Percentiles rank a stretch among this genome's conserved stretches.
Conservation (phyloP, 148 eudicot genomes). For the Limonium bicolor region DNA sequence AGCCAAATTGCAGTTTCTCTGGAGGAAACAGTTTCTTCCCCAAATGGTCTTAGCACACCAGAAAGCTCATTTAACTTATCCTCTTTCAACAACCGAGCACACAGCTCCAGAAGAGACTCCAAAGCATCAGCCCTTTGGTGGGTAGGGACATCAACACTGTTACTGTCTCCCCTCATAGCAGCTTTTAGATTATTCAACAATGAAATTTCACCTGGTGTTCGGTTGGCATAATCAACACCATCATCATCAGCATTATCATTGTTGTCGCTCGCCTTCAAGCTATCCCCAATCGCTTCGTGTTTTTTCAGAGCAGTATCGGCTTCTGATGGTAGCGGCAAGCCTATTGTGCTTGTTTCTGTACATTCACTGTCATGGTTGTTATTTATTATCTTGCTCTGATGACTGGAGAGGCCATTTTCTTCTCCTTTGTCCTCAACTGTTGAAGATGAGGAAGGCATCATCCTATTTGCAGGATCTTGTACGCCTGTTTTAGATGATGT, state of each 20-base stretch:
- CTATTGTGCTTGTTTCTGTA: background rate
- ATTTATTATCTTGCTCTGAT: too few species aligned
- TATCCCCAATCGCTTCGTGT: constrained; percentile 3
- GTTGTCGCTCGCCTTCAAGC: background rate
- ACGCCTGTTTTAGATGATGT: background rate
- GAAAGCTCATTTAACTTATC: constrained; percentile 71
- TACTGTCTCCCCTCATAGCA: constrained; percentile 18
- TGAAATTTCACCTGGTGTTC: constrained; percentile 18
- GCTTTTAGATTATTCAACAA: constrained; percentile 22
- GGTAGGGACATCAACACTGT: constrained; percentile 22
- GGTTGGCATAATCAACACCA: constrained; percentile 8
- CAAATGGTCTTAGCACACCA: constrained; percentile 76
- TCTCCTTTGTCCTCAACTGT: too few species aligned
- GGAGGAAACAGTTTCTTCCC: constrained; percentile 82
- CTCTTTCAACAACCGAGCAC: constrained; percentile 76
- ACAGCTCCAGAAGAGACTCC: constrained; percentile 87
- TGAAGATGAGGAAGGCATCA: too few species aligned
- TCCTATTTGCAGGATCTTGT: too few species aligned
- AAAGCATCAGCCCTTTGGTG: constrained; percentile 77
- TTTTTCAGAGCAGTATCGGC: constrained; percentile 10
- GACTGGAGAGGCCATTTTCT: too few species aligned
- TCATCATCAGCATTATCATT: constrained; percentile 17
- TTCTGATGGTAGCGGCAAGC: background rate
- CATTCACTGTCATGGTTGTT: background rate
- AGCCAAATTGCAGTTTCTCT: constrained; percentile 97